phyloP scores from a whole-genome alignment of 345 rosid genomes.

The Stellera chamaejasme region DNA sequence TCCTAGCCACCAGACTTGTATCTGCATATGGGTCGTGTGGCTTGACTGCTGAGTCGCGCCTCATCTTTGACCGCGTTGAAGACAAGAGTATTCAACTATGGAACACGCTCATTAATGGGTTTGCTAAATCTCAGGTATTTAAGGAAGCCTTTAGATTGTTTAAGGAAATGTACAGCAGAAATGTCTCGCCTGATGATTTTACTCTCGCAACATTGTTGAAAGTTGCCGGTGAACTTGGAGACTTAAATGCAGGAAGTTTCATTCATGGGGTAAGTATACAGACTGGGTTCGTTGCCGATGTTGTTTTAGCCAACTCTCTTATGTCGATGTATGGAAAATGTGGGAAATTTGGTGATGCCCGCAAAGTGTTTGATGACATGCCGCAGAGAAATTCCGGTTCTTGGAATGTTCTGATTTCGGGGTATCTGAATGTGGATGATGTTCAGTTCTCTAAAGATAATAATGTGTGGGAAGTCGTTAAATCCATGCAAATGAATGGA shows the following conservation, averaged over 20 bases:
- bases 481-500: constrained; percentile 30
- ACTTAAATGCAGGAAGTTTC: constrained; percentile 30
- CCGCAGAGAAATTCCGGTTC: constrained; percentile 33
- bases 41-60: constrained; percentile 18
- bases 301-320: constrained; percentile 46
- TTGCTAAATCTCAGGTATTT: constrained; percentile 26
- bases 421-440: constrained; percentile 20
- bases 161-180: constrained; percentile 22
- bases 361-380: constrained; percentile 47
- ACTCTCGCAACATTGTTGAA: constrained; percentile 40
- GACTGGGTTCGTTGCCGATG: constrained; percentile 32
- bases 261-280: constrained; percentile 37
- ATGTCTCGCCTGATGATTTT: constrained; percentile 40
- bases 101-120: constrained; percentile 56
- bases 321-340: constrained; percentile 51
- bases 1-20: constrained; percentile 49
- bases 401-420: constrained; percentile 36
- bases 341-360: constrained; percentile 20
- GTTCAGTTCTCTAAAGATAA: not conserved
- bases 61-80: constrained; percentile 35
- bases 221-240: constrained; percentile 31
- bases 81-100: constrained; percentile 27
- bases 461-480: constrained; percentile 23
- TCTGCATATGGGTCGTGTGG: constrained; percentile 39
- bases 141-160: constrained; percentile 35